A percentile compares a stretch with the other conserved stretches of the same genome.
These are phyloP conservation scores for Calonectria pseudoturangicola DNA, from an alignment of 2,329 filamentous ascomycete species.

Conservation along the genomic window DNA sequence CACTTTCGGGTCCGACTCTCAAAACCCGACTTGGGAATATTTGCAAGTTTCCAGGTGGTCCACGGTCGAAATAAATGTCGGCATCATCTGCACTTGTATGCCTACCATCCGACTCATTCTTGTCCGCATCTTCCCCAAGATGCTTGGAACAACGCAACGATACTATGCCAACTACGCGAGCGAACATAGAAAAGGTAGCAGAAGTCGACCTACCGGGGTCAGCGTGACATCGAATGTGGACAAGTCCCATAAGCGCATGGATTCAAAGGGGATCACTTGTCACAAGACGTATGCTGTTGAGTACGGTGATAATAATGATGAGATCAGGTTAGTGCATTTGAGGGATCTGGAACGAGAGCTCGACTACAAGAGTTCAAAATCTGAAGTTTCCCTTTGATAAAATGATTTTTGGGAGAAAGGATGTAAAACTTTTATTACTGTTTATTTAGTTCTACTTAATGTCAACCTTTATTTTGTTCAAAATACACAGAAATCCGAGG, in stretches of 20 bases:
- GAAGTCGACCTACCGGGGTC: conserved; percentile 43
- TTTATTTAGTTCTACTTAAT: background rate
- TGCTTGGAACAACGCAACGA: conserved; percentile 55
- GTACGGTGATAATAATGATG: conserved; percentile 57
- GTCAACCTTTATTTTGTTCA: background rate
- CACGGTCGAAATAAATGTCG: conserved; percentile 62
- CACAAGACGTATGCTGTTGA: conserved; percentile 61
- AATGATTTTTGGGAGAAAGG: background rate
- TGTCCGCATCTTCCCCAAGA: conserved; percentile 62
- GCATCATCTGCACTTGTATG: conserved; percentile 63
- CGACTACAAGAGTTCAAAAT: conserved; percentile 42
- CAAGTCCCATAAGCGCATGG: conserved; percentile 41
- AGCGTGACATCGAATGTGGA: conserved; percentile 53
- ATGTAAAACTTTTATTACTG: background rate
- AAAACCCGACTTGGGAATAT: conserved; percentile 61
- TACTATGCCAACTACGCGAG: conserved; percentile 54
- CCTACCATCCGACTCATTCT: conserved; percentile 60
- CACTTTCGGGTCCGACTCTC: conserved; percentile 52
- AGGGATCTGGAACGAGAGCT: conserved; percentile 49
- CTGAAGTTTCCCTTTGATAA: conserved; percentile 47
- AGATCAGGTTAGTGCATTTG: conserved; percentile 58
- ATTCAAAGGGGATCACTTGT: conserved; percentile 56
- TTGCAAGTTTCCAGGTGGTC: conserved; percentile 61
- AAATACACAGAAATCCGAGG: background rate
- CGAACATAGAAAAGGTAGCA: conserved; percentile 37